Evolutionary conservation across 441 rosid genomes (phyloP).

Genomic region (Viola pubescens): DNA sequence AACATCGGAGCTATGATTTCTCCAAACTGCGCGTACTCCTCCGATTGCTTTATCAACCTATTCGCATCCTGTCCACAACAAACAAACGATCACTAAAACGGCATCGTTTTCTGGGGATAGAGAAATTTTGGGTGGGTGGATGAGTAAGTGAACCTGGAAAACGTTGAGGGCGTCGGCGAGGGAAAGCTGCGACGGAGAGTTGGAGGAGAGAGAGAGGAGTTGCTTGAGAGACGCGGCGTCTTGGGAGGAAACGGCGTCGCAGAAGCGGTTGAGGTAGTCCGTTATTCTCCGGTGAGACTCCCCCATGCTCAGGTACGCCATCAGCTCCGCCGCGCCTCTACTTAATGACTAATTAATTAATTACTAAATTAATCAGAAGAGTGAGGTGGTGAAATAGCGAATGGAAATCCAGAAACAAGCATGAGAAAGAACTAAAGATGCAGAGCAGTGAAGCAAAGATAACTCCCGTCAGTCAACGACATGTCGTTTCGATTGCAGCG

Average conservation of each 20-base stretch:
- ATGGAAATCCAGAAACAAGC: no score
- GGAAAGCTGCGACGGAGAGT: constrained; percentile 50
- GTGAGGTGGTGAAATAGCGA: no score
- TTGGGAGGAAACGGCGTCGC: constrained; percentile 58
- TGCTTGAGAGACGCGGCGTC: constrained; percentile 54
- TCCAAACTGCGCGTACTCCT: constrained; percentile 53
- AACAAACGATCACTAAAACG: not conserved
- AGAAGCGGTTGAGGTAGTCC: constrained; percentile 66
- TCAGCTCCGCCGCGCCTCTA: constrained; percentile 4
- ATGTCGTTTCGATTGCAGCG: no score
- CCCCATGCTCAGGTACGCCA: constrained; percentile 86
- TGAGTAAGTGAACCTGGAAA: constrained; percentile 45
- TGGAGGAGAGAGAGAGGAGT: constrained; percentile 62
- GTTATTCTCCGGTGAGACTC: constrained; percentile 81
- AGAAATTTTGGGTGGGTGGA: no score
- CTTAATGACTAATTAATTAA: no score
- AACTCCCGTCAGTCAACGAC: no score
- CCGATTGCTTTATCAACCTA: constrained; percentile 71
- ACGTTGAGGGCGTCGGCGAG: constrained; percentile 82
- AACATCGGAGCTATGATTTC: constrained; percentile 56
- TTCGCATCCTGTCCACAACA: constrained; percentile 46
- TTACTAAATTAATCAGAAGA: no score
- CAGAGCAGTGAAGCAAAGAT: no score
- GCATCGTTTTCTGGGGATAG: not conserved
- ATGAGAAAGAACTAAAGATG: no score